Conservation (phyloP, 2,329 filamentous ascomycete genomes). For the Aspergillus texensis region DNA sequence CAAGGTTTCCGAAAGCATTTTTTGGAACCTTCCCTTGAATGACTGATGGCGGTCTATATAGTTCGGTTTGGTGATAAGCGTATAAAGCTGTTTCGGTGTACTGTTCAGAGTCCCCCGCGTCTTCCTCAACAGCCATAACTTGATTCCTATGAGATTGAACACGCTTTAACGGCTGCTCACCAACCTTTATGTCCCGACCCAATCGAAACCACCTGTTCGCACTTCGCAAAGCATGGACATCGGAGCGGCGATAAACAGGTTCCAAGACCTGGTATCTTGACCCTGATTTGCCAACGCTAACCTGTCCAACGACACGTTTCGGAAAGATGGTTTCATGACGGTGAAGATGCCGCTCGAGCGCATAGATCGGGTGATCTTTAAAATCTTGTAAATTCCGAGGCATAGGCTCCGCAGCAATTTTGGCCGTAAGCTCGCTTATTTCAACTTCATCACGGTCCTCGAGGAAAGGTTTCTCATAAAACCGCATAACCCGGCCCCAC, state of each 20-base stretch:
- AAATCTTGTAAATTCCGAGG: constrained; percentile 85
- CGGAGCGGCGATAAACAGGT: constrained; percentile 76
- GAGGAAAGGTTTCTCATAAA: constrained; percentile 46
- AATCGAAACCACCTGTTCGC: constrained; percentile 89
- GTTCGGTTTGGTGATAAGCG: constrained; percentile 63
- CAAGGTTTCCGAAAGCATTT: constrained; percentile 65
- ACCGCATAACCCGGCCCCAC: constrained; percentile 53
- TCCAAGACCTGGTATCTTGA: constrained; percentile 62
- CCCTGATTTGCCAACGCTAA: constrained; percentile 56
- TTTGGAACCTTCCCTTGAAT: constrained; percentile 69
- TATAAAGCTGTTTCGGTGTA: constrained; percentile 62
- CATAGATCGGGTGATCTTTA: constrained; percentile 81
- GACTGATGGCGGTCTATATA: constrained; percentile 77
- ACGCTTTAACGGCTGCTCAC: constrained; percentile 82
- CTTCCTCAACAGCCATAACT: constrained; percentile 34
- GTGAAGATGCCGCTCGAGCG: constrained; percentile 80
- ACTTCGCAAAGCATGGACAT: constrained; percentile 77
- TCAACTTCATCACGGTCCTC: constrained; percentile 82
- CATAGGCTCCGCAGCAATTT: constrained; percentile 77
- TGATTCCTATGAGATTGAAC: constrained; percentile 54
- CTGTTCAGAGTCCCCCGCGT: constrained; percentile 45
- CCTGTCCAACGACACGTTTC: constrained; percentile 72
- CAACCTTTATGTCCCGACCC: constrained; percentile 75
- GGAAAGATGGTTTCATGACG: constrained; percentile 81
- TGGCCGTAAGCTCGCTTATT: constrained; percentile 70